phyloP scores from a whole-genome alignment of 2,329 filamentous ascomycete species.

The Raffaelea ambrosiae region DNA sequence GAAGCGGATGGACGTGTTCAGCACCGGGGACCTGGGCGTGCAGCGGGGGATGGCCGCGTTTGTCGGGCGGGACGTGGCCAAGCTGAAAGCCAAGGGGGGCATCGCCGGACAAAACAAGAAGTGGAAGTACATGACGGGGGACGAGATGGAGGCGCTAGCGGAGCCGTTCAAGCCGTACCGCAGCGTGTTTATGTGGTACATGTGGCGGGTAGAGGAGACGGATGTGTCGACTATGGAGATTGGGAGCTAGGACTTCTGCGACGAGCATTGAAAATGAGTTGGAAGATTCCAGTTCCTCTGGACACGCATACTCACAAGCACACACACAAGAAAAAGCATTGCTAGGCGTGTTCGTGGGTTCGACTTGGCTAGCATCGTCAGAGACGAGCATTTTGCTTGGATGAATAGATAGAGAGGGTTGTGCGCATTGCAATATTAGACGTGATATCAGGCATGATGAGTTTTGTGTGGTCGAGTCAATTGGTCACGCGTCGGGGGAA shows the following conservation, averaged over 20 bases:
- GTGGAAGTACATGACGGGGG: slow-evolving; percentile 96
- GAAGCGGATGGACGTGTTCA: slow-evolving; percentile 91
- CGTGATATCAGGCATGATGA: too few relatives aligned
- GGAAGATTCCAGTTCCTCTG: too few relatives aligned
- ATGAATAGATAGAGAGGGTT: too few relatives aligned
- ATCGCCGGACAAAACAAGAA: slow-evolving; percentile 67
- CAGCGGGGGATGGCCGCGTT: slow-evolving; percentile 92
- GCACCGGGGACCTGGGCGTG: slow-evolving; percentile 83
- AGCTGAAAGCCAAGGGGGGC: slow-evolving; percentile 69
- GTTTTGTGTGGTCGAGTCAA: too few relatives aligned
- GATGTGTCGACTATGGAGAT: slow-evolving; percentile 54
- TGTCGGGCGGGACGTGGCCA: slow-evolving; percentile 71
- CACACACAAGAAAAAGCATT: too few relatives aligned
- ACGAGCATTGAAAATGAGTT: too few relatives aligned
- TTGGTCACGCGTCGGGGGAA: too few relatives aligned
- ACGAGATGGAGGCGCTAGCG: slow-evolving; percentile 79
- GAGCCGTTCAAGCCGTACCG: slow-evolving; percentile 79
- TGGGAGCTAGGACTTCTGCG: neutral
- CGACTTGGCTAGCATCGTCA: too few relatives aligned
- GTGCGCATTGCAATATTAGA: too few relatives aligned
- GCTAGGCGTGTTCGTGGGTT: too few relatives aligned
- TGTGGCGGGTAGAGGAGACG: slow-evolving; percentile 82
- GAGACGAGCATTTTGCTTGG: too few relatives aligned
- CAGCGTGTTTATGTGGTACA: slow-evolving; percentile 96
- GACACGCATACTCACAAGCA: too few relatives aligned